Base-by-base conservation (phyloP, 371 early-diverging fungal species). In the Chytridium lagenaria region DNA sequence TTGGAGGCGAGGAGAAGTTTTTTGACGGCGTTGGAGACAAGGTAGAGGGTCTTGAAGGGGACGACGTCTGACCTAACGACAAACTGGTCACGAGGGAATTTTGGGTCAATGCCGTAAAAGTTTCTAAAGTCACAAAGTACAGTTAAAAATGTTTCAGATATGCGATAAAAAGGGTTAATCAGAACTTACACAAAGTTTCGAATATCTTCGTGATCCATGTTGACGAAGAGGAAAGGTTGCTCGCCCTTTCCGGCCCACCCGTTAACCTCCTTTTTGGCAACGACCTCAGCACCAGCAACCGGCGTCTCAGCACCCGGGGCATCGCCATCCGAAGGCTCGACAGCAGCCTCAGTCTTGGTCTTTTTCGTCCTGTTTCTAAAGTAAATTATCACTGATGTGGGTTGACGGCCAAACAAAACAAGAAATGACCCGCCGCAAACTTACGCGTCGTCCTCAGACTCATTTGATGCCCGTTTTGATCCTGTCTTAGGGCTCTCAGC, bases 1-100 rank as follows among this genome's bases (percentile, higher is more conserved):
- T 92, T 91, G 1, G 84, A 77, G 2, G 92, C 87, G 70, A 82
- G 79, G 65, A 97, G 77, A 3, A 95, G 82, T 30, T 77, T 66
- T 78, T 92, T 92, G 71, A 95, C 92, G 16, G 92, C 80, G 19
- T 84, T 80, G 0, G 93, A 92, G 15, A 92, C 93, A 77, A 94
- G 88, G 80, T 95, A 95, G 5, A 96, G 78, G 15, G 90, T 91
- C 50, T 89, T 90, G 81, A 89, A 90, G 70, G 84, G 85, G 39
- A 86, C 86, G n/a, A 70, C 33, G n/a, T 65, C 75, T 0, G 82
- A 90, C 22, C 98, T 92, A 19, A 94, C 90, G 55, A 97, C 83
- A 79, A 94, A 93, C 55, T 92, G 93, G 71, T 90, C 89, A 39
- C 80, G 80, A 33, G 95, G 94, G 85, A 98, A 94, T 2, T 71